These are phyloP conservation scores for Sarocladium brachiariae DNA, from an alignment of 2,329 filamentous ascomycete species.

Conservation along the genomic window DNA sequence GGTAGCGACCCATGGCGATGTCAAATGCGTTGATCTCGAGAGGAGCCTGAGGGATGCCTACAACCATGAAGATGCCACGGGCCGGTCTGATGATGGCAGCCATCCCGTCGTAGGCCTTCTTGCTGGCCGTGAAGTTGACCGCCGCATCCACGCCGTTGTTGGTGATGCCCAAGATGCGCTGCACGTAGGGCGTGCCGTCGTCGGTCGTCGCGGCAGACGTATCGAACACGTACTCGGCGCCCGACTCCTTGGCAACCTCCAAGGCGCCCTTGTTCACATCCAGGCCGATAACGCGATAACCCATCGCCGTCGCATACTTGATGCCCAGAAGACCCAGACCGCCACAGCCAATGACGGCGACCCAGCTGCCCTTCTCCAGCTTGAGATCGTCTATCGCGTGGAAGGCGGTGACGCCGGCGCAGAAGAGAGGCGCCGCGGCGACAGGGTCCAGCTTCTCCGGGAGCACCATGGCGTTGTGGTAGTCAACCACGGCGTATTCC, in stretches of 20 bases:
- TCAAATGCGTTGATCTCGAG: conserved; percentile 9
- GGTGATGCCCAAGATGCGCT: conserved; percentile 4
- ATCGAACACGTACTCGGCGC: conserved; percentile 9
- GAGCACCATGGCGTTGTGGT: conserved; percentile 19
- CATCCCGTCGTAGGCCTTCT: conserved; percentile 10
- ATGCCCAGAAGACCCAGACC: conserved; percentile 20
- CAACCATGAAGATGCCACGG: conserved; percentile 9
- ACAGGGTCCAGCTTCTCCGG: conserved; percentile 16
- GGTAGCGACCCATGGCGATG: conserved; percentile 10
- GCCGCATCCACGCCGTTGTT: conserved; percentile 8
- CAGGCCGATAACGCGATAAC: conserved; percentile 18
- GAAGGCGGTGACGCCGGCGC: conserved; percentile 22
- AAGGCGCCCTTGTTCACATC: conserved; percentile 16
- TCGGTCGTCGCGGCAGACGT: background rate
- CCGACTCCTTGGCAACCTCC: conserved; percentile 12
- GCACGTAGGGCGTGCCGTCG: background rate
- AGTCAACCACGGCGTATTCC: conserved; percentile 20
- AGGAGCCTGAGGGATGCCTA: conserved; percentile 10
- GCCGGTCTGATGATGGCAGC: conserved; percentile 9
- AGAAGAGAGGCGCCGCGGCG: conserved; percentile 21
- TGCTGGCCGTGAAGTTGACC: conserved; percentile 11
- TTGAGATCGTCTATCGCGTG: conserved; percentile 14
- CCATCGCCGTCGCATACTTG: conserved; percentile 20
- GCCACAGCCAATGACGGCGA: conserved; percentile 20
- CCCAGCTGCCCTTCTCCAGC: conserved; percentile 15